Base-by-base conservation (phyloP, 768 basidiomycete species). In the Neoboletus subvelutipes region DNA sequence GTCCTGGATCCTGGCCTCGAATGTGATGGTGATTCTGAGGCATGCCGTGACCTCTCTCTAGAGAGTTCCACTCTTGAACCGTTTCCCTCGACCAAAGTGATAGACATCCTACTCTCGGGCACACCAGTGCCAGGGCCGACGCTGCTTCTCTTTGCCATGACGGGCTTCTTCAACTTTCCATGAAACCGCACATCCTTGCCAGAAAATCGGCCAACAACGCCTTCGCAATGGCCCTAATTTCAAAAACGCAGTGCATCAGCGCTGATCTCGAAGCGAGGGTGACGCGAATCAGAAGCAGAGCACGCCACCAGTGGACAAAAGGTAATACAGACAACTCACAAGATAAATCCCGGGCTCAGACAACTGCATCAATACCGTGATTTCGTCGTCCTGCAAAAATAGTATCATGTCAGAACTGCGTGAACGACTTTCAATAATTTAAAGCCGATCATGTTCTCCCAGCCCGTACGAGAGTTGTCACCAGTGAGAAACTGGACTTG, bases 171-270 rank as follows among this genome's bases (percentile, higher is more conserved):
- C 58, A 94, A 80, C 61, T 84, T 88, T 3, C 80, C 77, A 57
- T 84, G 84, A 65, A 93, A 90, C 8, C 75, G 80, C 11, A 94
- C 92, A 55, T 86, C 75, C 22, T 70, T 60, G 0, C 80, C 84
- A 18, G 74, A 73, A 66, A 94, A 93, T 6, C 83, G 79, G 11
- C 92, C 92, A 3, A 94, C 88, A 51, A 94, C 88, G 51, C 87
- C 92, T 73, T 94, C 92, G 66, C 92, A 94, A 62, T 86, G 89
- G 5, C 92, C 92, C 90, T 92, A 15, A 9, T 22, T 13, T 5
- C 11, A 29, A 22, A n/a, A 29, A 29, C 8, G 34, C 4, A 31
- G 31, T n/a, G 11, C 28, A 40, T 62, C 26, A 59, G 65, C 12
- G 9, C 12, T 26, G 29, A 40, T 17, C 6, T 22, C 26, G 28